Percentiles rank a stretch among this genome's conserved stretches.
phyloP scores from a whole-genome alignment of 805 yeast species.

The Starmerella geochares region DNA sequence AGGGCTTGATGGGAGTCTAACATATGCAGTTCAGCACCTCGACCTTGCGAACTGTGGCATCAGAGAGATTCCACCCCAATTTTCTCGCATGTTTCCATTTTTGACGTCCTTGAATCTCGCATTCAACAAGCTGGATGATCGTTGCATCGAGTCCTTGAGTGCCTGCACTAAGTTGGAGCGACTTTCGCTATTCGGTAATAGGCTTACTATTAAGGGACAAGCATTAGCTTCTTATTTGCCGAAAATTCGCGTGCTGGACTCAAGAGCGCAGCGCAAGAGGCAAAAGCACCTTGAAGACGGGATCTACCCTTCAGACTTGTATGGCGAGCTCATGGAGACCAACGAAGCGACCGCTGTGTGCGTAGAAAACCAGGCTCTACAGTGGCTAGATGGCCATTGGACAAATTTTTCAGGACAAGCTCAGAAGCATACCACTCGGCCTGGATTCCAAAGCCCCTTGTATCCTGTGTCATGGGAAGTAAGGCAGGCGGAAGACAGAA shows the following conservation, averaged over 20 bases:
- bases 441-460: constrained; percentile 21
- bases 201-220: constrained; percentile 8
- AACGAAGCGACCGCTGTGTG: background rate
- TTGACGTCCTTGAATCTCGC: constrained; percentile 22
- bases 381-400: constrained; percentile 21
- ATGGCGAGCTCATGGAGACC: constrained; percentile 11
- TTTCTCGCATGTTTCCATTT: constrained; percentile 22
- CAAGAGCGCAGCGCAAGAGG: constrained; percentile 15
- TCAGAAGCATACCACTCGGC: constrained; percentile 13
- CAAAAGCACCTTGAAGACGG: constrained; percentile 2
- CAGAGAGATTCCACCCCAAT: constrained; percentile 19
- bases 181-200: constrained; percentile 23
- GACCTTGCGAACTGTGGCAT: constrained; percentile 18
- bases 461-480: constrained; percentile 16
- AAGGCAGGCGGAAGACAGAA: background rate
- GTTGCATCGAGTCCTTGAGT: constrained; percentile 7
- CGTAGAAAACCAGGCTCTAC: constrained; percentile 9
- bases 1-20: background rate
- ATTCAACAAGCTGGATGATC: constrained; percentile 22
- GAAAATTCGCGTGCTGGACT: constrained; percentile 20
- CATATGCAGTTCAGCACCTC: constrained; percentile 24
- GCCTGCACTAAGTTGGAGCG: constrained; percentile 21
- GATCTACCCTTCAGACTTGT: constrained; percentile 13
- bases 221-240: constrained; percentile 12
- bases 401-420: constrained; percentile 6